Evolutionary conservation across 208 protist genomes (phyloP).

Genomic region (Phytomonas serpens): DNA sequence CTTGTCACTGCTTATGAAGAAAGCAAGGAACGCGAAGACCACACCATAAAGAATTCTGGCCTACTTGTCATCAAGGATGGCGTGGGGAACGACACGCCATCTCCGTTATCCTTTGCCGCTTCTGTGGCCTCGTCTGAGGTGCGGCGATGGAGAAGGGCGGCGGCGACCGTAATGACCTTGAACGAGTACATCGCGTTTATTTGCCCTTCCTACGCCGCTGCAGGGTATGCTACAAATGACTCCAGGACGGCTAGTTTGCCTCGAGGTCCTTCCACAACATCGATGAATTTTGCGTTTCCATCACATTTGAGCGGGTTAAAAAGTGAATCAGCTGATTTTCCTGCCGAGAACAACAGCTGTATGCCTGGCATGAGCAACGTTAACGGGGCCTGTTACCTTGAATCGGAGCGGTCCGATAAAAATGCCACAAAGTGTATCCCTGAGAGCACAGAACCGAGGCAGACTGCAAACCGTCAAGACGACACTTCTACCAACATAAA

Average conservation of each 20-base stretch:
- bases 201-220: background rate
- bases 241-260: background rate
- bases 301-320: background rate
- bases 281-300: background rate
- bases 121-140: background rate
- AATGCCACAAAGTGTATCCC: background rate
- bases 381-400: background rate
- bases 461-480: background rate
- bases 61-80: background rate
- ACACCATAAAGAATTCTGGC: background rate
- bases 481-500: background rate
- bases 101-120: background rate
- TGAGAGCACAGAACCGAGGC: background rate
- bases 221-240: background rate
- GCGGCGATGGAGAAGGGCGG: background rate
- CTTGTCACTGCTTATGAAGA: background rate
- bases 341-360: background rate
- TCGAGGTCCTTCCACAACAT: background rate
- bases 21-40: background rate
- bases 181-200: constrained; percentile 10
- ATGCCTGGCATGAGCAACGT: background rate
- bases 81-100: background rate
- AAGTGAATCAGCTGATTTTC: background rate
- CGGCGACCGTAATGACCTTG: background rate
- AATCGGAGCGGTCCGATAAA: background rate